Evolutionary conservation across 192 early-diverging fungal species (phyloP), one percentile per base, ranked within the genome.

Genomic region (Umbelopsis vinacea): DNA sequence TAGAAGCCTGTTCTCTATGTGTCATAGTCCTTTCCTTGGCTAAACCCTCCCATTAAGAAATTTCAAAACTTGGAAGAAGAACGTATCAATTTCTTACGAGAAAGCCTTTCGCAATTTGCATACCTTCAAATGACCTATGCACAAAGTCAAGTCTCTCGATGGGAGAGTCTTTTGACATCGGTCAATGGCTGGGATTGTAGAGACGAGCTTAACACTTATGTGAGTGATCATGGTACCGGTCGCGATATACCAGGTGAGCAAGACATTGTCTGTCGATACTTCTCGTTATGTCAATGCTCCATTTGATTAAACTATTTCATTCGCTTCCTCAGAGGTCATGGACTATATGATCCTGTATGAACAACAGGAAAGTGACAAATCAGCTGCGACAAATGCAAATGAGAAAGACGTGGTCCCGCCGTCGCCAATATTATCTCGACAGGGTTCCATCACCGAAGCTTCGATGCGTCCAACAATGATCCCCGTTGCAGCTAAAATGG

Each of bases 61-160:
- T 84, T 84, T 17, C 83, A 84, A 82, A 12, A 77, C 12, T 46
- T 91, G 21, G 89, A 92, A 75, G 91, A 92, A 74, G 84, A 92
- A 71, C 76, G 89, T 29, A 80, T 92, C 10, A 86, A 89, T 53
- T 89, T 86, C 19, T 76, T 90, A 19, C 83, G 87, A 48, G 87
- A 77, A 1, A 69, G 67, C 8, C 79, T 92, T 66, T 92, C 89
- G 89, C 81, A 82, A 7, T 91, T 86, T 60, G 86, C 89, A 14
- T 90, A 92, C 67, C 81, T 92, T 17, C 57, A 63, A 37, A 37
- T 63, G 57, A 63, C 57, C 17, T 63, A 63, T 37, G 33, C 57
- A 3, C 26, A 63, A 17, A 29, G 24, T 8, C 57, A 63, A 26
- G 7, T 37, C 0, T 26, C 33, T 19, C 11, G 57, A 6, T 89